Percentiles rank a stretch among this genome's conserved stretches.
These are phyloP conservation scores for Leptographium lundbergii DNA, from an alignment of 2,329 filamentous ascomycete species.

Conservation along the genomic window DNA sequence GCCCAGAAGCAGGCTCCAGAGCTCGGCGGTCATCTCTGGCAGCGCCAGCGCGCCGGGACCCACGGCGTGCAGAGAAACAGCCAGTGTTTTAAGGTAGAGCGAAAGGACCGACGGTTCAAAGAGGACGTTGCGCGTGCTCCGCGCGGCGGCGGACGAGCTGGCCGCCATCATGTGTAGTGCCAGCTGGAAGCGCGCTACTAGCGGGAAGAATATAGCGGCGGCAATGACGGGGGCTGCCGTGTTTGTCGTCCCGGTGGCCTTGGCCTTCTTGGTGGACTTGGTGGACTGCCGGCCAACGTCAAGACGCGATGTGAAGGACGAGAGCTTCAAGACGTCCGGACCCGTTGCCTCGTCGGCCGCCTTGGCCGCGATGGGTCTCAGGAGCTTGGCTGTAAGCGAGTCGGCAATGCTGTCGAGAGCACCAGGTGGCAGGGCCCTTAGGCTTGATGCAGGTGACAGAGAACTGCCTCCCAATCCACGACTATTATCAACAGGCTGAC, in stretches of 20 bases:
- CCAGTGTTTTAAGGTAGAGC: slow-evolving; percentile 75
- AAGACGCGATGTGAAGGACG: slow-evolving; percentile 74
- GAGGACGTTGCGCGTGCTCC: slow-evolving; percentile 42
- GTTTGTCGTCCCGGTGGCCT: slow-evolving; percentile 41
- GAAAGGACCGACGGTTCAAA: slow-evolving; percentile 64
- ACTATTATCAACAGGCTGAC: slow-evolving; percentile 15
- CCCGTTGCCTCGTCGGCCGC: slow-evolving; percentile 72
- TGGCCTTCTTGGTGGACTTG: slow-evolving; percentile 7
- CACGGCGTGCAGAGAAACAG: slow-evolving; percentile 68
- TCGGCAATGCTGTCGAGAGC: slow-evolving; percentile 57
- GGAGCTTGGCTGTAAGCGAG: slow-evolving; percentile 56
- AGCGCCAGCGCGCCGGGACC: slow-evolving; percentile 68
- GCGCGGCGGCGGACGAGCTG: slow-evolving; percentile 10
- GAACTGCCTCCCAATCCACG: not conserved
- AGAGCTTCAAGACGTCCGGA: slow-evolving; percentile 74
- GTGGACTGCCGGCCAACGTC: slow-evolving; percentile 15
- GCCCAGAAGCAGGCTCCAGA: slow-evolving; percentile 67
- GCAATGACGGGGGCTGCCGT: slow-evolving; percentile 65
- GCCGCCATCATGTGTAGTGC: slow-evolving; percentile 31
- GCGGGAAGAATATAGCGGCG: slow-evolving; percentile 71
- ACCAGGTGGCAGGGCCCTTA: slow-evolving; percentile 40
- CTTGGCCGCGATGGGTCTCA: slow-evolving; percentile 68
- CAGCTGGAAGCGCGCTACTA: slow-evolving; percentile 69
- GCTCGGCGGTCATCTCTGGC: slow-evolving; percentile 68
- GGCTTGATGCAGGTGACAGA: slow-evolving; percentile 15